Evolutionary conservation across 257 asterid species (phyloP).

Genomic region (Solanum gandarillasii): DNA sequence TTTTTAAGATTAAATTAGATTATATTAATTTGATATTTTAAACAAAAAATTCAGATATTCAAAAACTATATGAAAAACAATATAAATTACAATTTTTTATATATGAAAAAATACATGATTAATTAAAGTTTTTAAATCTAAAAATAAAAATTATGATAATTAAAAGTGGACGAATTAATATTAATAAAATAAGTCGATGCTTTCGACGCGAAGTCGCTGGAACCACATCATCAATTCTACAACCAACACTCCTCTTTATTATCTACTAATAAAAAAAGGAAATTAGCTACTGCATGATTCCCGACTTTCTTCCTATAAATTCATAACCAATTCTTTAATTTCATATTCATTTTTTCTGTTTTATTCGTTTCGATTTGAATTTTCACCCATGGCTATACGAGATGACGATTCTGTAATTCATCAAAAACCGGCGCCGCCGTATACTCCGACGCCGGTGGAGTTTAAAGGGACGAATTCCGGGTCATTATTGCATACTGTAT

Average conservation of each 20-base stretch:
- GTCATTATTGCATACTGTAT: slow-evolving; percentile 18
- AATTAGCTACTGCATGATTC: not conserved
- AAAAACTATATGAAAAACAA: no score
- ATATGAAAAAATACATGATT: no score
- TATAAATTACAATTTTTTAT: no score
- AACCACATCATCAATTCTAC: not conserved
- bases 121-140: no score
- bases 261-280: not conserved
- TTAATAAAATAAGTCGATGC: not conserved
- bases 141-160: no score
- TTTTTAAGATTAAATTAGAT: no score
- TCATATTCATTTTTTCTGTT: not conserved
- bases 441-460: slow-evolving; percentile 38
- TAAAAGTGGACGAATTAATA: no score
- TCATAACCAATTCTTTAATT: not conserved
- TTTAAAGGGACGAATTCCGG: slow-evolving; percentile 44
- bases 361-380: not conserved
- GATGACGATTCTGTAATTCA: slow-evolving; percentile 17
- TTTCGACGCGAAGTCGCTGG: not conserved
- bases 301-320: not conserved
- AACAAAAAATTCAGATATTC: no score
- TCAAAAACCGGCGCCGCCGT: slow-evolving; percentile 5
- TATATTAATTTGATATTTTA: no score
- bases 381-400: not conserved
- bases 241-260: not conserved